Evolutionary conservation across 2,329 filamentous ascomycete species (phyloP), one percentile per base, ranked within the genome.

Genomic region (Monilinia laxa): DNA sequence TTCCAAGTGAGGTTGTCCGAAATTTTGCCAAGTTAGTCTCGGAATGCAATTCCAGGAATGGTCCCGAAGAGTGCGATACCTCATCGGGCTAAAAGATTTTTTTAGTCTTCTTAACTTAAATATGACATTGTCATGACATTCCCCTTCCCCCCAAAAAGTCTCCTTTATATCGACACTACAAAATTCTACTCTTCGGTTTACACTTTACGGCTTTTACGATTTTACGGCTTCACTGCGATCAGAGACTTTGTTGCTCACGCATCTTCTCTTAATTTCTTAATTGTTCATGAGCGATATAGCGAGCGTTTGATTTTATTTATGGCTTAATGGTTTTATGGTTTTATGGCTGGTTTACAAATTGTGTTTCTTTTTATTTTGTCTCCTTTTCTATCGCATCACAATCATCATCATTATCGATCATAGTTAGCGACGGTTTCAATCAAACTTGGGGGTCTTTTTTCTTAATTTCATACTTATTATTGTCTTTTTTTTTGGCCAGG

Each of bases 1-100:
- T 98, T 73, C 93, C 95, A 18, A 85, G 87, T 73, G 93, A 98
- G 71, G 93, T 98, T 59, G 92, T 99, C 64, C 87, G 89, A 73
- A 92, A 94, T 77, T 98, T 98, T 81, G 91, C 91, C 74, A 91
- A 92, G 79, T 93, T 96, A 85, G 90, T 97, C 73, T 87, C 90
- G 71, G 90, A 95, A 75, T 89, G 85, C 79, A 89, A 84, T 78
- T 68, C 72, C 25, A 70, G 69, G 35, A 81, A 79, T 71, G 70
- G 69, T 23, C 67, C 71, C 57, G 68, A 72, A 49, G 71, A 73
- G 45, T 71, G 72, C 68, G 67, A 60, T 53, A 67, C 73, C 47
- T 56, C 66, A 38, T 49, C 58, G 58, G 63, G 55, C 49, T 66
- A 58, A 62, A 60, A 23, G 1, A 12, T 25, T 28, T 18, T 55